Evolutionary conservation across 2,329 filamentous ascomycete genomes (phyloP), one percentile per base, ranked within the genome.

Genomic region (Botrytis medusae): DNA sequence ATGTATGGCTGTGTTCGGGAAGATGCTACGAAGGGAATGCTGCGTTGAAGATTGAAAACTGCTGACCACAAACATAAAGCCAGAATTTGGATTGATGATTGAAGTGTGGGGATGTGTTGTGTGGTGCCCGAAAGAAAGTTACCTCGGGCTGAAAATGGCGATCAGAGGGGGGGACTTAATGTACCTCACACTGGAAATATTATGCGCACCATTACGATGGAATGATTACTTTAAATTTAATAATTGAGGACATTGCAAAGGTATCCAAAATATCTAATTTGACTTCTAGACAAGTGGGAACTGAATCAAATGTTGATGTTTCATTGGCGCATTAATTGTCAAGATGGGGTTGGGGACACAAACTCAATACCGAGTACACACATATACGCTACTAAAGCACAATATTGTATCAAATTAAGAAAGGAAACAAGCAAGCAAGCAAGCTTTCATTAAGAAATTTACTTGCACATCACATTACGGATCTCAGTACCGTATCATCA

Each of bases 271-370:
- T n/a, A 9, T 57, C 10, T 10, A 32, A 25, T 9, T 42, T 9
- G 20, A 18, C 48, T 57, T 32, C n/a, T 57, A 69, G 34, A 69
- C 42, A 51, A 57, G 54, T 18, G 48, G 37, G n/a, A 37, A 44
- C 37, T 29, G 18, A 42, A 37, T 25, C 29, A n/a, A 37, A 48
- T 42, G 25, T 32, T 18, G 18, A 42, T 16, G 18, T 18, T 57
- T 42, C 65, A 69, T 69, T 69, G 65, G 65, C 65, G 65, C 65
- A 57, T 57, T 42, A 69, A 57, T 69, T 69, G 34, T 42, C 16
- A 32, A 40, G 3, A 42, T 29, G 34, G 25, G 32, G 8, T n/a
- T 63, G 61, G 37, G 25, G 42, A 42, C 34, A 54, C 25, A 20
- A 67, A 5, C 8, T n/a, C 32, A 14, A 14, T 54, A 54, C 40